phyloP scores from a whole-genome alignment of 352 stramenopile genomes.

The Pythium rishiriense region DNA sequence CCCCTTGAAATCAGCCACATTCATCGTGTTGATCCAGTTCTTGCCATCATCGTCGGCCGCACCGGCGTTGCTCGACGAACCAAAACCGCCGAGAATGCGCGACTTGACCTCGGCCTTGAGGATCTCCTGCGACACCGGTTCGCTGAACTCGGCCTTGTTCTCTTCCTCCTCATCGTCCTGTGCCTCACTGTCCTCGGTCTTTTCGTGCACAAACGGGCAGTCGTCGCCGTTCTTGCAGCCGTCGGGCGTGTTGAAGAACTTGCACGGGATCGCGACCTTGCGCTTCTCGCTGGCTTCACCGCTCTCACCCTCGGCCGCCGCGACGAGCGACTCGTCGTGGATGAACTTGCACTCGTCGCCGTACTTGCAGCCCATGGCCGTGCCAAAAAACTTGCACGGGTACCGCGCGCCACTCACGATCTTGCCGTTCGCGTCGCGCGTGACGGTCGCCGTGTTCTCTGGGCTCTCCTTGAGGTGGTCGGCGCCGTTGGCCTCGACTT shows the following conservation, averaged over 20 bases:
- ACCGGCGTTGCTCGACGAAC: constrained; percentile 73
- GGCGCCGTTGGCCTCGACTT: constrained; percentile 68
- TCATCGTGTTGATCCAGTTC: constrained; percentile 83
- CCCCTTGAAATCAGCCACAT: constrained; percentile 56
- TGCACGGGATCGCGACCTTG: constrained; percentile 76
- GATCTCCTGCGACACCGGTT: constrained; percentile 53
- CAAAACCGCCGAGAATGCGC: constrained; percentile 83
- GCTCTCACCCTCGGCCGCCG: not conserved
- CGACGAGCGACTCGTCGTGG: constrained; percentile 52
- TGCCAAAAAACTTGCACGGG: constrained; percentile 82
- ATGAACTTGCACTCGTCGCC: constrained; percentile 79
- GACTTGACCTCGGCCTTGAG: constrained; percentile 84
- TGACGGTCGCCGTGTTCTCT: constrained; percentile 65
- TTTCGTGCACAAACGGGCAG: constrained; percentile 74
- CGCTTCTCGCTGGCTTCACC: constrained; percentile 28
- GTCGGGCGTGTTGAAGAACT: constrained; percentile 71
- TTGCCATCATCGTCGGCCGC: constrained; percentile 83
- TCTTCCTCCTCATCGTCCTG: constrained; percentile 27
- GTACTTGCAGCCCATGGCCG: constrained; percentile 80
- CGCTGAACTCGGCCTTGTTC: constrained; percentile 27
- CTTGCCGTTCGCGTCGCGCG: constrained; percentile 63
- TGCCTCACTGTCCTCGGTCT: constrained; percentile 29
- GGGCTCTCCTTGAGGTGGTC: constrained; percentile 75
- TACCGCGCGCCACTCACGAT: constrained; percentile 54
- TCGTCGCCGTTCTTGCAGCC: constrained; percentile 75